A percentile compares a stretch with the other conserved stretches of the same genome.
Evolutionary conservation across 176 grass and related monocot species (phyloP).

Genomic region (Oropetium thomaeum): DNA sequence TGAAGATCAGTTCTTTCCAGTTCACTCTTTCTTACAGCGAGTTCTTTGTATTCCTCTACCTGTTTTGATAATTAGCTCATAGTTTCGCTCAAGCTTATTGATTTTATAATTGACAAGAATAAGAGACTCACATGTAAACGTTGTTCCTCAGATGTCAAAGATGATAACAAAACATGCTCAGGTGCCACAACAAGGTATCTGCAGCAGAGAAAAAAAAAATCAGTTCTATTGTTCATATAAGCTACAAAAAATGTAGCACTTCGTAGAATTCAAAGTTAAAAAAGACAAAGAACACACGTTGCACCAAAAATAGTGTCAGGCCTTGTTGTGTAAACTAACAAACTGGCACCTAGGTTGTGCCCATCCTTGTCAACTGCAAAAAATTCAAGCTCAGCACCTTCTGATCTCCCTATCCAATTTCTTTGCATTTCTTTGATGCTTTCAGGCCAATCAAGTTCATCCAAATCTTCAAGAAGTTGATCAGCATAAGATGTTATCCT

Average conservation of each 20-base stretch:
- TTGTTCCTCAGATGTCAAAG: slow-evolving; percentile 74
- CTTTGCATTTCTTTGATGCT: slow-evolving; percentile 99
- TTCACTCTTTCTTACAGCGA: slow-evolving; percentile 84
- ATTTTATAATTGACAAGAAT: slow-evolving; percentile 29
- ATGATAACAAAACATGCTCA: slow-evolving; percentile 64
- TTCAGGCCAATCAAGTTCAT: slow-evolving; percentile 87
- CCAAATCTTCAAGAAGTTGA: slow-evolving; percentile 91
- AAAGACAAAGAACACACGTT: slow-evolving; percentile 54
- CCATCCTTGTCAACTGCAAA: slow-evolving; percentile 50
- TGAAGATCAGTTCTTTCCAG: slow-evolving; percentile 98
- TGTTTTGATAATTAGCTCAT: slow-evolving; percentile 40
- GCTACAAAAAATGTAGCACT: neutral
- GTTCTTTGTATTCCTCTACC: slow-evolving; percentile 76
- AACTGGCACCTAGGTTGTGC: slow-evolving; percentile 37
- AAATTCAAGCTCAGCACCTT: slow-evolving; percentile 91
- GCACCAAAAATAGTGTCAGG: slow-evolving; percentile 94
- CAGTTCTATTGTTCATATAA: slow-evolving; percentile 1
- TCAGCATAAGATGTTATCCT: slow-evolving; percentile 96
- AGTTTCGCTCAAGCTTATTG: slow-evolving; percentile 8
- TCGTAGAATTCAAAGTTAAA: neutral
- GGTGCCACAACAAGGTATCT: slow-evolving; percentile 94
- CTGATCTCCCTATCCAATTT: slow-evolving; percentile 91
- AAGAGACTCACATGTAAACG: slow-evolving; percentile 45
- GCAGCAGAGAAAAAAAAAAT: slow-evolving; percentile 28
- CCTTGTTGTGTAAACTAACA: slow-evolving; percentile 90